Conservation (phyloP, 2,329 filamentous ascomycete genomes). For the Clonostachys rosea region DNA sequence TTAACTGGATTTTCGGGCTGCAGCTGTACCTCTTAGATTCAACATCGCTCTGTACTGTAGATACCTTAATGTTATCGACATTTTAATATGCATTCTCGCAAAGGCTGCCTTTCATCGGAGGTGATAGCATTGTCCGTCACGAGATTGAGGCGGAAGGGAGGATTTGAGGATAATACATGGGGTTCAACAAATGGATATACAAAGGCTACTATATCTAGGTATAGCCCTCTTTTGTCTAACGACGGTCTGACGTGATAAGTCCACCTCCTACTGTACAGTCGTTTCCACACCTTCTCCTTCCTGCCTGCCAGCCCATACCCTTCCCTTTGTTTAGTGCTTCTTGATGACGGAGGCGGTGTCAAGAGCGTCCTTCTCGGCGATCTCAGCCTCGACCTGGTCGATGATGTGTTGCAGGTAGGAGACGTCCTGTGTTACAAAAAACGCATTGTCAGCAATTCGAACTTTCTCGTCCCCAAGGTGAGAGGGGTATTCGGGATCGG, state of each 20-base stretch:
- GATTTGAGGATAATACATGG: too few relatives aligned
- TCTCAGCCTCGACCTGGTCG: slow-evolving; percentile 41
- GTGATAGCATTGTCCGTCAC: too few relatives aligned
- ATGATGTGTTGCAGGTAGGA: slow-evolving; percentile 52
- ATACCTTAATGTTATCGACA: too few relatives aligned
- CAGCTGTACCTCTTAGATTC: too few relatives aligned
- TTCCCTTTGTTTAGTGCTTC: slow-evolving; percentile 31
- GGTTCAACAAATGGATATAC: too few relatives aligned
- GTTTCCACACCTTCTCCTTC: not conserved
- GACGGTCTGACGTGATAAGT: not conserved
- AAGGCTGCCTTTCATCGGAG: too few relatives aligned
- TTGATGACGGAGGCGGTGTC: slow-evolving; percentile 45
- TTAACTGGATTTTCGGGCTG: too few relatives aligned
- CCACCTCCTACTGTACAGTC: not conserved
- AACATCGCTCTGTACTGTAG: too few relatives aligned
- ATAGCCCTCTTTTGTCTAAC: too few relatives aligned
- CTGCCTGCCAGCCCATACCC: not conserved
- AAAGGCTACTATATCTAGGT: too few relatives aligned
- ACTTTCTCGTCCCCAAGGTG: not conserved
- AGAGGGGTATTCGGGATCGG: slow-evolving; percentile 1
- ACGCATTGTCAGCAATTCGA: not conserved
- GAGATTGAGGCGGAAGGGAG: too few relatives aligned
- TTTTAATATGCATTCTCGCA: too few relatives aligned
- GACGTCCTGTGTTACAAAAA: slow-evolving; percentile 31
- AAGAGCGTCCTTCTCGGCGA: slow-evolving; percentile 46